Conservation (phyloP, 306 rosid species). For the Mimosa pudica region DNA sequence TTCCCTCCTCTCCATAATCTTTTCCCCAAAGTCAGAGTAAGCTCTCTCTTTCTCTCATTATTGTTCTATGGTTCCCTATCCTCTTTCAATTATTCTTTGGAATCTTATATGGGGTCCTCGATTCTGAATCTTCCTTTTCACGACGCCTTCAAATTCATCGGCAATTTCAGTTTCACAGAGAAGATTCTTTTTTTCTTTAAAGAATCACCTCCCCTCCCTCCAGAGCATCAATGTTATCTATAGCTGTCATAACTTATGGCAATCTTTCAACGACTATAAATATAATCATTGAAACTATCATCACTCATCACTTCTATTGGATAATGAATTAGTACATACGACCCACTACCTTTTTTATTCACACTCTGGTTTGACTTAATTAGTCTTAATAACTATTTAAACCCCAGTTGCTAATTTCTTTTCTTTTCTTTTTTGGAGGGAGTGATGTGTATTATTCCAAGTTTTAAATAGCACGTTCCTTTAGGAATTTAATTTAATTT, state of each 20-base stretch:
- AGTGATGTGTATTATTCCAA: background rate
- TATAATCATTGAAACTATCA: background rate
- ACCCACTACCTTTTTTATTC: background rate
- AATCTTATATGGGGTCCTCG: background rate
- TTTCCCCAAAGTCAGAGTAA: background rate
- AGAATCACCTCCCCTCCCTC: too few relatives aligned
- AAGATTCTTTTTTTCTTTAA: too few relatives aligned
- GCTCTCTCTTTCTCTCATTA: constrained; percentile 8
- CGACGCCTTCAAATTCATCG: background rate
- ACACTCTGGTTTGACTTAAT: background rate
- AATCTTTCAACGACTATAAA: background rate
- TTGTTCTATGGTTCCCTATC: background rate
- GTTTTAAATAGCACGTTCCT: constrained; percentile 11
- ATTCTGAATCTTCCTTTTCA: background rate
- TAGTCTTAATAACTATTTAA: background rate
- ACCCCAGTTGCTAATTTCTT: background rate
- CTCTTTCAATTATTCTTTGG: background rate
- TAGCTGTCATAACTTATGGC: background rate
- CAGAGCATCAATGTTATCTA: background rate
- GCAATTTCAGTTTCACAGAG: background rate
- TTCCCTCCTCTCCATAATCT: background rate
- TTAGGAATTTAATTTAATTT: background rate
- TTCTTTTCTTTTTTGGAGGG: background rate
- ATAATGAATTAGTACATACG: background rate
- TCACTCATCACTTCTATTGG: background rate